Evolutionary conservation across 1,284 basidiomycete genomes (phyloP), one percentile per base, ranked within the genome.

Genomic region (Cutaneotrichosporon mucoides): DNA sequence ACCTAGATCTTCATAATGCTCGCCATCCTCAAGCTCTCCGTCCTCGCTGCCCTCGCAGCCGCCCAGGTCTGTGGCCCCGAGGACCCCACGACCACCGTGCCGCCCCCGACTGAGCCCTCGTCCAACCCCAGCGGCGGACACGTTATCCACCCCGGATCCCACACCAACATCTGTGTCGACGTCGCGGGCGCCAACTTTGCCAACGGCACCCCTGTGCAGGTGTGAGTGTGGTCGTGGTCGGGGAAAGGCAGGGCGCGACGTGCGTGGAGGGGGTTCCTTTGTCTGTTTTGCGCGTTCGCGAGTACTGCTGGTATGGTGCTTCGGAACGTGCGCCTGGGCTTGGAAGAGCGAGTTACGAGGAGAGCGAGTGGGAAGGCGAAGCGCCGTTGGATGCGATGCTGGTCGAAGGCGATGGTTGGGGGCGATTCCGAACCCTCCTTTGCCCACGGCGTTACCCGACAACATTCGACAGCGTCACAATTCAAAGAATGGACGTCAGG

Each of bases 151-250:
- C 62, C 62, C 55, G 51, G 55, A 40, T 46, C 49, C 51, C 40
- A 61, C 53, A 47, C 36, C 24, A 34, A 16, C 48, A 55, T 53
- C 56, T 67, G 66, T 45, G 37, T 67, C 16, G 63, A 67, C 42
- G 50, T 65, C 10, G 41, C 54, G n/a, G 59, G 53, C 11, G 63
- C 58, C 49, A 54, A 53, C 37, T 60, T 57, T 41, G 54, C 52
- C 45, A 67, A 67, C 54, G 66, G 66, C 44, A 63, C 63, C 42
- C 61, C 63, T 15, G 63, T 67, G 11, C 63, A 65, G 61, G 12
- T 59, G 54, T 63, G 43, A 57, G 61, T 57, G 38, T 40, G 33
- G 24, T 24, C 24, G 24, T 8, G 9, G 40, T 36, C 6, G 35
- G 34, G 13, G 5, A 49, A 37, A 10, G 24, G 24, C 24, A 24